A percentile compares a stretch with the other conserved stretches of the same genome.
phyloP scores from a whole-genome alignment of 1,284 basidiomycete species.

The Pseudozyma tsukubaensis region DNA sequence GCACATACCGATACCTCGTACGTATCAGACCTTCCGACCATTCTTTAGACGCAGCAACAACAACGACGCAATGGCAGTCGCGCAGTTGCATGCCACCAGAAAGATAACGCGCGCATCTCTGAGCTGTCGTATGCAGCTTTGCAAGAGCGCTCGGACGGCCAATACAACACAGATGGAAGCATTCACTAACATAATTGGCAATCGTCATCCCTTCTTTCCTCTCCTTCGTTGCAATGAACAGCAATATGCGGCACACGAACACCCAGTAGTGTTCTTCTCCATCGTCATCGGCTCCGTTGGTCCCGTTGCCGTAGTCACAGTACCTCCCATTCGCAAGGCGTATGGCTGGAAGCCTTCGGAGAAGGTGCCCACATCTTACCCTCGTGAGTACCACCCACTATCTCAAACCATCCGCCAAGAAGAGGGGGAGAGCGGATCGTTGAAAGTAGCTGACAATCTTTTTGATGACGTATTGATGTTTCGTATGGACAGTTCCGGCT shows the following conservation, averaged over 20 bases:
- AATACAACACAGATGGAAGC: neutral
- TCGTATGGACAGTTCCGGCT: slow-evolving; percentile 52
- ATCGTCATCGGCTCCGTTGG: slow-evolving; percentile 76
- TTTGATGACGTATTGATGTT: neutral
- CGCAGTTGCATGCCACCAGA: no score
- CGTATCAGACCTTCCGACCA: slow-evolving; percentile 18
- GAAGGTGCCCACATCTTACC: slow-evolving; percentile 83
- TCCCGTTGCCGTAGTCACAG: slow-evolving; percentile 79
- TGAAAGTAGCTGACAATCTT: neutral
- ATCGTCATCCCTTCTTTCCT: neutral
- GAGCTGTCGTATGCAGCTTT: no score
- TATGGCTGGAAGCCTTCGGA: slow-evolving; percentile 80
- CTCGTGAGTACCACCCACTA: slow-evolving; percentile 72
- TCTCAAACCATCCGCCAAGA: neutral
- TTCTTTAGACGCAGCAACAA: no score
- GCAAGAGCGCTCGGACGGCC: no score
- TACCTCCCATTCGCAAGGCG: slow-evolving; percentile 82
- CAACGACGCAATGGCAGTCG: no score
- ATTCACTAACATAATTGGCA: neutral
- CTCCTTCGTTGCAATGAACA: slow-evolving; percentile 47
- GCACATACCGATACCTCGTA: slow-evolving; percentile 64
- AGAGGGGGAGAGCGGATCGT: neutral
- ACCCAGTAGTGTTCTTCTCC: slow-evolving; percentile 90
- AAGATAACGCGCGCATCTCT: no score
- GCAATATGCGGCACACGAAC: slow-evolving; percentile 89